Conservation (phyloP, 2,329 filamentous ascomycete species). For the Calycina herbarum region DNA sequence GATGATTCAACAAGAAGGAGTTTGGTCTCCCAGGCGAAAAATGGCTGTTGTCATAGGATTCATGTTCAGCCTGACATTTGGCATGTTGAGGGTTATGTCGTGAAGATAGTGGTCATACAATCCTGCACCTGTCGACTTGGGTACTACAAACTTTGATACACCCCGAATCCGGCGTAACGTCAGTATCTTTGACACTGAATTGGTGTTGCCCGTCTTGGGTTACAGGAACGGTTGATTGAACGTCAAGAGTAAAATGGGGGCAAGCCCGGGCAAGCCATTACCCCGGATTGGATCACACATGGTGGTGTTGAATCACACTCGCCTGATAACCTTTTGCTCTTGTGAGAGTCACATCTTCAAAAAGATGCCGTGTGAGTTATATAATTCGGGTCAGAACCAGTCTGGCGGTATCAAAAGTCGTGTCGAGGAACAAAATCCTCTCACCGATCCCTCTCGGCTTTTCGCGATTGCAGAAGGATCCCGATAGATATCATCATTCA, state of each 20-base stretch:
- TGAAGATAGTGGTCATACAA: slow-evolving; percentile 19
- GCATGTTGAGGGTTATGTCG: slow-evolving; percentile 53
- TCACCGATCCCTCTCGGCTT: background rate
- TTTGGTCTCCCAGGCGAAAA: slow-evolving; percentile 82
- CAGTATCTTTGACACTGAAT: background rate
- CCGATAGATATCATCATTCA: background rate
- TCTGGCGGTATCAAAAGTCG: background rate
- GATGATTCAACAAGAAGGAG: slow-evolving; percentile 81
- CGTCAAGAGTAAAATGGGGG: background rate
- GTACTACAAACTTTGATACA: background rate
- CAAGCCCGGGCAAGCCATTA: background rate
- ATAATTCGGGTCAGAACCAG: background rate
- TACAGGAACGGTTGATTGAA: background rate
- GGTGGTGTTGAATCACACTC: background rate
- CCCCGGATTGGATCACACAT: background rate
- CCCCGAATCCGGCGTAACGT: background rate
- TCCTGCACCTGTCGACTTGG: background rate
- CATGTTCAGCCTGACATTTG: slow-evolving; percentile 74
- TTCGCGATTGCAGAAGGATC: background rate
- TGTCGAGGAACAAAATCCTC: background rate
- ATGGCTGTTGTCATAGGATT: slow-evolving; percentile 86
- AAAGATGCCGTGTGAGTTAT: background rate
- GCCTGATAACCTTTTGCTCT: background rate
- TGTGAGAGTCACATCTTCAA: background rate
- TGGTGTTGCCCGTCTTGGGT: background rate